Percentiles rank a stretch among this genome's conserved stretches.
These are phyloP conservation scores for Phytomonas francai DNA, from an alignment of 208 protist species.

Conservation along the genomic window DNA sequence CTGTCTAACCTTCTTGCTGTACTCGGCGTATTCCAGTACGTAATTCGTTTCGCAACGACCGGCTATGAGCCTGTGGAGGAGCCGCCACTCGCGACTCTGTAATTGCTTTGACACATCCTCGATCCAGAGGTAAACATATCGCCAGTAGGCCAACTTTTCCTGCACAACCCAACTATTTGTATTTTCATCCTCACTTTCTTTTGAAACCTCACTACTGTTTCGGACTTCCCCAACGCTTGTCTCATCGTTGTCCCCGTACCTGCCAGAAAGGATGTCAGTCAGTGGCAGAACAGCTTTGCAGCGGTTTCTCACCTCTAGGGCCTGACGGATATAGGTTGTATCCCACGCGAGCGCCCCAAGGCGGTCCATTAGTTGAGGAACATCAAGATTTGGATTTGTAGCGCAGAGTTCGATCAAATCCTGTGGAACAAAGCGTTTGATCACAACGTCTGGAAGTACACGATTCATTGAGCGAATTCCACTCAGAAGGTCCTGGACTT, in stretches of 20 bases:
- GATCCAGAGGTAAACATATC: slow-evolving; percentile 54
- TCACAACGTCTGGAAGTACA: slow-evolving; percentile 47
- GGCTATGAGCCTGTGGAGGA: slow-evolving; percentile 61
- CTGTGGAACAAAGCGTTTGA: slow-evolving; percentile 61
- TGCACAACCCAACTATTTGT: slow-evolving; percentile 25
- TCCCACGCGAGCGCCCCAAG: slow-evolving; percentile 56
- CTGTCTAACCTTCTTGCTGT: slow-evolving; percentile 45
- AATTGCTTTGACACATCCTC: slow-evolving; percentile 65
- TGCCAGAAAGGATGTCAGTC: slow-evolving; percentile 30
- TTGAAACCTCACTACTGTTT: slow-evolving; percentile 6
- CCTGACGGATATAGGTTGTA: slow-evolving; percentile 44
- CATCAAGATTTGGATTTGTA: slow-evolving; percentile 43
- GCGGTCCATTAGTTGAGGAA: slow-evolving; percentile 57
- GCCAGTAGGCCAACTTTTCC: slow-evolving; percentile 68
- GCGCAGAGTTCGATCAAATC: slow-evolving; percentile 71
- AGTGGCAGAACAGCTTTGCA: slow-evolving; percentile 54
- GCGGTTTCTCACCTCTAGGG: slow-evolving; percentile 52
- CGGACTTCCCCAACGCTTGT: slow-evolving; percentile 14
- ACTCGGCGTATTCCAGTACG: slow-evolving; percentile 54
- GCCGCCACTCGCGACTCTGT: slow-evolving; percentile 72
- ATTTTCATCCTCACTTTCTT: slow-evolving; percentile 15
- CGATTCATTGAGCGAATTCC: slow-evolving; percentile 50
- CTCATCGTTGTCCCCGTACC: slow-evolving; percentile 20
- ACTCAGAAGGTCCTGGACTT: slow-evolving; percentile 69
- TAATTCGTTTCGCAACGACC: slow-evolving; percentile 66